These are phyloP conservation scores for Microascus cirrosus DNA, from an alignment of 2,329 filamentous ascomycete species.

Conservation along the genomic window DNA sequence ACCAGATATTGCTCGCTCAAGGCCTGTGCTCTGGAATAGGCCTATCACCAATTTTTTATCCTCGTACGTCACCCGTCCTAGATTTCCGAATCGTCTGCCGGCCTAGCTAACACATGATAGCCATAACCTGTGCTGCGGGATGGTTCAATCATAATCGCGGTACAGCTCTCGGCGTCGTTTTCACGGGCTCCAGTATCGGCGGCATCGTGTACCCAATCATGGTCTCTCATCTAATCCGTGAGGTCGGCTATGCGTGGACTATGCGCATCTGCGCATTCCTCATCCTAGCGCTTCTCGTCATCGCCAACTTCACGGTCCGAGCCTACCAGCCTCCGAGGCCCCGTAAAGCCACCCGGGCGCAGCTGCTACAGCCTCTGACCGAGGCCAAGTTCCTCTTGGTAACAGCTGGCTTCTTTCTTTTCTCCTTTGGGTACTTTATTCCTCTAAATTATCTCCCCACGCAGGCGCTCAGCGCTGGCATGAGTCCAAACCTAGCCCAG, in stretches of 20 bases:
- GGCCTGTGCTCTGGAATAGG: slow-evolving; percentile 26
- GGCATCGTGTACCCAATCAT: slow-evolving; percentile 25
- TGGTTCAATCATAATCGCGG: slow-evolving; percentile 15
- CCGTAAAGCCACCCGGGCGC: slow-evolving; percentile 8
- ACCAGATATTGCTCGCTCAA: slow-evolving; percentile 28
- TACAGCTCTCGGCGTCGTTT: slow-evolving; percentile 15
- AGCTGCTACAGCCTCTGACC: slow-evolving; percentile 18
- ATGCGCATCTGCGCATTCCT: slow-evolving; percentile 22
- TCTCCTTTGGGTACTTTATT: slow-evolving; percentile 21
- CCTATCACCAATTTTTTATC: slow-evolving; percentile 20
- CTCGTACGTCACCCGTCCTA: slow-evolving; percentile 9
- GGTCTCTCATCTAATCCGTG: slow-evolving; percentile 17
- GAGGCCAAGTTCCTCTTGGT: slow-evolving; percentile 18
- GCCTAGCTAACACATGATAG: neutral
- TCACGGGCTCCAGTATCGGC: slow-evolving; percentile 21
- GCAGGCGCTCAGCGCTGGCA: slow-evolving; percentile 24
- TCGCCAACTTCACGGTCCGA: slow-evolving; percentile 16
- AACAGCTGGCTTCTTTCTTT: no score
- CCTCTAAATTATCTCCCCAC: slow-evolving; percentile 33
- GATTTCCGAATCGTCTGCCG: neutral
- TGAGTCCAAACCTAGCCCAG: slow-evolving; percentile 20
- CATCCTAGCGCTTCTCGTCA: slow-evolving; percentile 16
- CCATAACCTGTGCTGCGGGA: slow-evolving; percentile 12
- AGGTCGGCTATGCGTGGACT: slow-evolving; percentile 22
- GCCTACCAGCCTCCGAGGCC: no score